Percentiles rank a stretch among this genome's conserved stretches.
Conservation (phyloP, 1,284 basidiomycete species). For the Puccinia horiana region DNA sequence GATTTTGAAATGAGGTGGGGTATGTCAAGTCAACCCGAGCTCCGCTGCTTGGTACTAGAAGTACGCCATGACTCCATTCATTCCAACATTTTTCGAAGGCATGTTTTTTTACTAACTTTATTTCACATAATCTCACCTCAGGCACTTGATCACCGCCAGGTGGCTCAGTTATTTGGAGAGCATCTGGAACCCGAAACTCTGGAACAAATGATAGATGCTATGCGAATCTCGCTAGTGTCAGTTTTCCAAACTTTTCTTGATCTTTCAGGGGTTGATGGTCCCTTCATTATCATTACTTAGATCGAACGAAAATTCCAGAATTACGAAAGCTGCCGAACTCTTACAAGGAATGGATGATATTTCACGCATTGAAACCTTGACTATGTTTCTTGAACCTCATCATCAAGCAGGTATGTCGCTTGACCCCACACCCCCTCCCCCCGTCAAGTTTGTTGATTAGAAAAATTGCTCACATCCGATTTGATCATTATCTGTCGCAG, state of each 20-base stretch:
- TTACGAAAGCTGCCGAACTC: neutral
- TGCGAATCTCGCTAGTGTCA: slow-evolving; percentile 5
- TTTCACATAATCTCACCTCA: neutral
- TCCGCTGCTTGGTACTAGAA: slow-evolving; percentile 18
- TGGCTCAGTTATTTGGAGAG: slow-evolving; percentile 21
- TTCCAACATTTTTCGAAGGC: neutral
- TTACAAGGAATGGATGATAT: slow-evolving; percentile 17
- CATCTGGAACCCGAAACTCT: slow-evolving; percentile 26
- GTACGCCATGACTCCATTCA: neutral
- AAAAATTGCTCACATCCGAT: neutral
- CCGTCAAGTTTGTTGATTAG: neutral
- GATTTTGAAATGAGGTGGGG: slow-evolving; percentile 37
- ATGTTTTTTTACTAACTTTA: neutral
- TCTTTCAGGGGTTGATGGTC: neutral
- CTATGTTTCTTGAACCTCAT: slow-evolving; percentile 18
- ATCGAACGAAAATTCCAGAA: neutral
- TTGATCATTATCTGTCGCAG: neutral
- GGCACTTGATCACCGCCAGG: neutral
- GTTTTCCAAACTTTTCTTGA: neutral
- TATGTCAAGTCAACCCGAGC: slow-evolving; percentile 1
- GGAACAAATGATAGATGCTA: slow-evolving; percentile 22
- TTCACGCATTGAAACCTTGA: slow-evolving; percentile 21
- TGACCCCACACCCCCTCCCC: neutral
- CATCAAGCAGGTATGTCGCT: slow-evolving; percentile 5
- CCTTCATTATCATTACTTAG: neutral